Conservation (phyloP, 2,329 filamentous ascomycete species). For the Stachybotrys elegans region DNA sequence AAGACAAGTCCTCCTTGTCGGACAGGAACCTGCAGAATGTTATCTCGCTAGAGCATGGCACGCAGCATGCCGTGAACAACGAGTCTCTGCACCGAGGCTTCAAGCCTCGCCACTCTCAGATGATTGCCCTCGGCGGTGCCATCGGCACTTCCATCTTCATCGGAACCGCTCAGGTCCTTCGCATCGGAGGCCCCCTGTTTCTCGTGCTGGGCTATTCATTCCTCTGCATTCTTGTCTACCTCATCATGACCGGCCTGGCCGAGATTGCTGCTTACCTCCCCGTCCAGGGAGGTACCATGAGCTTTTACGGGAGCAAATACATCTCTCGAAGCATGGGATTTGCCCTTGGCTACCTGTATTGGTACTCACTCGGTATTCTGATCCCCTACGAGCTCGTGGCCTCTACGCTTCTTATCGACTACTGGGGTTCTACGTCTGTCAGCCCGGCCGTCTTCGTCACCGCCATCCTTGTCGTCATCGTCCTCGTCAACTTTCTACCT, state of each 20-base stretch:
- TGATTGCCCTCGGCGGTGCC: conserved; percentile 2
- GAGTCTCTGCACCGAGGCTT: conserved; percentile 3
- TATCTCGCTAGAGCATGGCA: no score
- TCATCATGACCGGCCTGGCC: conserved; percentile 41
- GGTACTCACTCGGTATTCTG: conserved; percentile 23
- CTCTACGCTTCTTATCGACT: background rate
- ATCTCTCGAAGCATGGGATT: conserved; percentile 26
- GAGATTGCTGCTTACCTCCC: conserved; percentile 24
- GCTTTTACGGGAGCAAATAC: conserved; percentile 18
- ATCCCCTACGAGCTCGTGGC: background rate
- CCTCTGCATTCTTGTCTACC: conserved; percentile 50
- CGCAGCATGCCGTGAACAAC: no score
- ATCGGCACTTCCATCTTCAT: conserved; percentile 12
- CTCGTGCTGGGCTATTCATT: conserved; percentile 41
- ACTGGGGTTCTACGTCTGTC: background rate
- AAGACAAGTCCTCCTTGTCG: no score
- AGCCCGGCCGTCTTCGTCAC: background rate
- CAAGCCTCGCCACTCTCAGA: conserved; percentile 29
- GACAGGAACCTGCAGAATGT: no score
- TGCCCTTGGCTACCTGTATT: conserved; percentile 37
- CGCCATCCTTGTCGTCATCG: background rate
- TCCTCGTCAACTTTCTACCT: background rate
- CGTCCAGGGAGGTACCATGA: conserved; percentile 13
- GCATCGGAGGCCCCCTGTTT: conserved; percentile 27
- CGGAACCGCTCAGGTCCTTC: conserved; percentile 8